phyloP scores from a whole-genome alignment of 441 rosid genomes.

The Capsella rubella region DNA sequence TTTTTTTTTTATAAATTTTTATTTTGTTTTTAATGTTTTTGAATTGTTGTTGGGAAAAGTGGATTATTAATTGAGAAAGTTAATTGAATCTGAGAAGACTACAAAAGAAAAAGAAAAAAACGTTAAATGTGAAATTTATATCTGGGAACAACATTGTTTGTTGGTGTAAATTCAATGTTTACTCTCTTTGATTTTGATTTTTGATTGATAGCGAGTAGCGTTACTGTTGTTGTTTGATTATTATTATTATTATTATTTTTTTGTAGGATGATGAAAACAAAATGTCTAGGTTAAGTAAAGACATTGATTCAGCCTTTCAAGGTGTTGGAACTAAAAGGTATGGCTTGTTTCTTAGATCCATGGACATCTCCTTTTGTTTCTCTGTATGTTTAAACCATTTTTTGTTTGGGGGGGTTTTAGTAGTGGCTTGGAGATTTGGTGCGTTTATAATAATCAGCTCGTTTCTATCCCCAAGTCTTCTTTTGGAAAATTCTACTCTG shows the following conservation, averaged over 20 bases:
- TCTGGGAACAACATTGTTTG: slow-evolving; percentile 9
- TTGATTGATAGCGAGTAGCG: background rate
- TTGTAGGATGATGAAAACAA: slow-evolving; percentile 28
- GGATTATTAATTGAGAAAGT: background rate
- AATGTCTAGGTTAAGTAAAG: slow-evolving; percentile 58
- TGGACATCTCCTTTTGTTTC: background rate
- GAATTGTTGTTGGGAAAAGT: slow-evolving; percentile 13
- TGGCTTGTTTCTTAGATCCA: background rate
- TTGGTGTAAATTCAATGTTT: slow-evolving; percentile 15
- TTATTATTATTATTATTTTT: background rate
- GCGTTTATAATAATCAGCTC: slow-evolving; percentile 60
- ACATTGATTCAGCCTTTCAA: slow-evolving; percentile 59
- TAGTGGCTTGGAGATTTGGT: slow-evolving; percentile 91
- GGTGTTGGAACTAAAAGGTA: slow-evolving; percentile 77
- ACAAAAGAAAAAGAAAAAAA: background rate
- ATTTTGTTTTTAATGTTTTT: background rate
- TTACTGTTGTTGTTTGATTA: slow-evolving; percentile 9
- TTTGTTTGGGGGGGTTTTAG: background rate
- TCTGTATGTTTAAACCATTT: slow-evolving; percentile 26
- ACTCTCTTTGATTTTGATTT: slow-evolving; percentile 2
- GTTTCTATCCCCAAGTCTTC: slow-evolving; percentile 65
- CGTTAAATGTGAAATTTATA: background rate
- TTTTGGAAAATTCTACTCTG: slow-evolving; percentile 75
- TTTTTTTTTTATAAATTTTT: slow-evolving; percentile 1
- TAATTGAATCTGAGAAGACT: background rate